phyloP scores from a whole-genome alignment of 176 grass and related monocot species.

The Juncus effusus region DNA sequence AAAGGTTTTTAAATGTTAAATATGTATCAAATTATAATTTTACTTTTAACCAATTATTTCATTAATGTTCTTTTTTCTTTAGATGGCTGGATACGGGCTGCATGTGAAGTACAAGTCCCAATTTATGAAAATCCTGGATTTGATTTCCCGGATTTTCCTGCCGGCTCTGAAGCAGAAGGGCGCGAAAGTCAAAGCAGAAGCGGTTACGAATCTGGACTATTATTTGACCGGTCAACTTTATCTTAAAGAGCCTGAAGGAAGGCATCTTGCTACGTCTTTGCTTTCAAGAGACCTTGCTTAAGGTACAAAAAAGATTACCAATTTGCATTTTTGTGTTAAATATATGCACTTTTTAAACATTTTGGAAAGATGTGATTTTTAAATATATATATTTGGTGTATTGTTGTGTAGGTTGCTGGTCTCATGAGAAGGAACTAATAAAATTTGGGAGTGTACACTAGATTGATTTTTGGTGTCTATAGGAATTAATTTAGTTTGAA shows the following conservation, averaged over 20 bases:
- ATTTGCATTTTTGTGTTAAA: too few species aligned
- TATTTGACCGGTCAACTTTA: conserved; percentile 57
- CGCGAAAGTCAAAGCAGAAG: conserved; percentile 38
- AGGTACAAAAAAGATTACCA: conserved; percentile 3
- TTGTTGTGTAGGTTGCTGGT: too few species aligned
- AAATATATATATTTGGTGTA: too few species aligned
- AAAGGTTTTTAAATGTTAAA: conserved; percentile 34
- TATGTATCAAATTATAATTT: too few species aligned
- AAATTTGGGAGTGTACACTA: too few species aligned
- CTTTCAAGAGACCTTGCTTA: conserved; percentile 35
- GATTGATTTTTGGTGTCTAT: too few species aligned
- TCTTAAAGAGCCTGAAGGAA: conserved; percentile 68
- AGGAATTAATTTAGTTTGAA: too few species aligned
- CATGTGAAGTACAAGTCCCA: conserved; percentile 64
- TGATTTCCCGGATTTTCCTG: conserved; percentile 52
- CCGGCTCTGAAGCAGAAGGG: conserved; percentile 63
- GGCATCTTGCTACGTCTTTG: conserved; percentile 44
- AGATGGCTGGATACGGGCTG: conserved; percentile 80
- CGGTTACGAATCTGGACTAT: conserved; percentile 47
- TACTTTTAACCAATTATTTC: too few species aligned
- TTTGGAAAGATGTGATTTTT: too few species aligned
- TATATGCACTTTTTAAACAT: too few species aligned
- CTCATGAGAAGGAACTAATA: too few species aligned
- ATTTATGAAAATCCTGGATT: conserved; percentile 66
- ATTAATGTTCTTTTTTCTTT: conserved; percentile 1